Percentiles rank a stretch among this genome's conserved stretches.
These are phyloP conservation scores for Euphrasia confusa DNA, from an alignment of 257 asterid genomes.

Conservation along the genomic window DNA sequence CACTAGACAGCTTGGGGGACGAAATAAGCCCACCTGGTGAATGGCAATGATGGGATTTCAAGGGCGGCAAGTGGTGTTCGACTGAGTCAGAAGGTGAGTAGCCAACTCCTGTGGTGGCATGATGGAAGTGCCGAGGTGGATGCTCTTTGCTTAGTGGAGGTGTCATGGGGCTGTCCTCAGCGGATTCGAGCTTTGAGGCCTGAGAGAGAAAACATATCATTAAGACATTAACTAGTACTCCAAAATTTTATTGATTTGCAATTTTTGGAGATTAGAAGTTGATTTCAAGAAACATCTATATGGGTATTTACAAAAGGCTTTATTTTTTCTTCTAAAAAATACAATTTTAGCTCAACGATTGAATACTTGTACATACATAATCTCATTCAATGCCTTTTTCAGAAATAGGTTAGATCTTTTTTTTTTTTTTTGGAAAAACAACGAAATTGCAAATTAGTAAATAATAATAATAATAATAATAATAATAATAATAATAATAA, in stretches of 20 bases:
- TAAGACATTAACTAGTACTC: background rate
- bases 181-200: conserved; percentile 58
- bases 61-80: conserved; percentile 29
- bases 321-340: too few relatives aligned
- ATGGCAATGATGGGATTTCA: conserved; percentile 35
- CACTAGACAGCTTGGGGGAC: conserved; percentile 74
- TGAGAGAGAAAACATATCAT: conserved; percentile 26
- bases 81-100: conserved; percentile 49
- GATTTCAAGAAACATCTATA: background rate
- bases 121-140: conserved; percentile 43
- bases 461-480: too few relatives aligned
- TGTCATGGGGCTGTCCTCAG: conserved; percentile 68
- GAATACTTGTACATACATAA: too few relatives aligned
- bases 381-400: too few relatives aligned
- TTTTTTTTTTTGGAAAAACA: too few relatives aligned
- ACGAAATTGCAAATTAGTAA: too few relatives aligned
- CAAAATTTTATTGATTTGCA: background rate
- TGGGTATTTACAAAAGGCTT: background rate
- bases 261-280: background rate
- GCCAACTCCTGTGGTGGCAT: conserved; percentile 39
- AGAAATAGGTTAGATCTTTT: too few relatives aligned
- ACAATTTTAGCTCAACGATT: too few relatives aligned
- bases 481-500: too few relatives aligned
- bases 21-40: conserved; percentile 57
- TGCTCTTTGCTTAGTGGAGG: conserved; percentile 67